Evolutionary conservation across 225 moss, liverwort and hornwort species (phyloP).

Genomic region (Bryoerythrophyllum caledonicum): DNA sequence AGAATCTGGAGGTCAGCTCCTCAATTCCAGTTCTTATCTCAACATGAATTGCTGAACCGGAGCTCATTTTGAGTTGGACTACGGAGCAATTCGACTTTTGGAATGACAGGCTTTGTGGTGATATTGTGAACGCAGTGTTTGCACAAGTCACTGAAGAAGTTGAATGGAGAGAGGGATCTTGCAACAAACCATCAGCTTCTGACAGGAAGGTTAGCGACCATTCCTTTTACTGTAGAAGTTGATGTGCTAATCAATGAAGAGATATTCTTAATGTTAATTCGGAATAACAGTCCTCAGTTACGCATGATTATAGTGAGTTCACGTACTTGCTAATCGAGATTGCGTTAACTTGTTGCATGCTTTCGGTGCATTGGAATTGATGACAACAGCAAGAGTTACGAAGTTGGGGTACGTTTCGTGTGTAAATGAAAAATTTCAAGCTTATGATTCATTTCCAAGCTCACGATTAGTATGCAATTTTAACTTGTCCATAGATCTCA

Average conservation of each 20-base stretch:
- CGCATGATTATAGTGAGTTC: neutral
- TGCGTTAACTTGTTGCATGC: conserved; percentile 1
- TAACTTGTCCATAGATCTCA: too few relatives aligned
- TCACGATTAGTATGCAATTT: neutral
- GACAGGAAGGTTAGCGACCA: conserved; percentile 32
- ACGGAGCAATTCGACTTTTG: conserved; percentile 15
- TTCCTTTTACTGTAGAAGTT: neutral
- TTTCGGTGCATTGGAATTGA: neutral
- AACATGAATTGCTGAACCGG: neutral
- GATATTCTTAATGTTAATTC: neutral
- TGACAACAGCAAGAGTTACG: conserved; percentile 47
- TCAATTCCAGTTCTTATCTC: neutral
- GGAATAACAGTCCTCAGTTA: neutral
- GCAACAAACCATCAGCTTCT: conserved; percentile 45
- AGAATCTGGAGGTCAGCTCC: conserved; percentile 51
- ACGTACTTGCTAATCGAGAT: conserved; percentile 17
- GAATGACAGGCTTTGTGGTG: conserved; percentile 19
- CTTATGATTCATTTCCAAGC: neutral
- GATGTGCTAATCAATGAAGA: neutral
- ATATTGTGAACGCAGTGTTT: conserved; percentile 38
- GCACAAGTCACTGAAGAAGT: conserved; percentile 55
- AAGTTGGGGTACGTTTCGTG: conserved; percentile 42
- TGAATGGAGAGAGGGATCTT: conserved; percentile 54
- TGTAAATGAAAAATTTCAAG: too few relatives aligned
- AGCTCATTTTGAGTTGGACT: neutral